Evolutionary conservation across 2,329 filamentous ascomycete genomes (phyloP).

Genomic region (Parastagonospora nodorum): DNA sequence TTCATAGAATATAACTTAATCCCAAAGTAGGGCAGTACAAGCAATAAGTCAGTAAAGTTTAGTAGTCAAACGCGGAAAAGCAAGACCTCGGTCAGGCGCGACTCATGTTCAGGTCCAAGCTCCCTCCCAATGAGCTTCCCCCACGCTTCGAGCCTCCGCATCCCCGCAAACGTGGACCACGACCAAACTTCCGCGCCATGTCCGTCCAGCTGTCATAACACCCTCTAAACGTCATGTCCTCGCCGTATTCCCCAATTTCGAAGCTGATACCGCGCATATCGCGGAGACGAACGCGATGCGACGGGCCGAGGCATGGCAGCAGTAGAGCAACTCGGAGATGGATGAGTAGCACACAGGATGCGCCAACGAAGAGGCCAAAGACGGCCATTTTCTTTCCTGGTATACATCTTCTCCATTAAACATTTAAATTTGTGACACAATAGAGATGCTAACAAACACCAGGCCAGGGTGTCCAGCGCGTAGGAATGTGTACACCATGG

Average conservation of each 20-base stretch:
- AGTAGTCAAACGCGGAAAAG: neutral
- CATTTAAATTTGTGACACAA: neutral
- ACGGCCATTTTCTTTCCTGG: constrained; percentile 49
- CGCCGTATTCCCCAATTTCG: constrained; percentile 11
- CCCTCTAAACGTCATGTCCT: constrained; percentile 21
- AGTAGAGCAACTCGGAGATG: constrained; percentile 22
- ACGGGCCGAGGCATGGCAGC: constrained; percentile 10
- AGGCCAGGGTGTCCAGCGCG: constrained; percentile 89
- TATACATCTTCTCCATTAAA: constrained; percentile 15
- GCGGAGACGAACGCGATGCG: constrained; percentile 25
- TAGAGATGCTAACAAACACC: constrained; percentile 15
- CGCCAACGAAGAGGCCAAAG: constrained; percentile 36
- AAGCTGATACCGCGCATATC: constrained; percentile 16
- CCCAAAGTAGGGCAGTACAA: too few relatives aligned
- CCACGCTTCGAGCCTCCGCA: neutral
- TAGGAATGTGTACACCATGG: constrained; percentile 88
- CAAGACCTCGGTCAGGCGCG: neutral
- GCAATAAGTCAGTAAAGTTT: too few relatives aligned
- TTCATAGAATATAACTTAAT: too few relatives aligned
- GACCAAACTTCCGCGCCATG: constrained; percentile 8
- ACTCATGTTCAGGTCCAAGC: neutral
- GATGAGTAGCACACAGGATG: constrained; percentile 35
- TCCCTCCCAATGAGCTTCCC: neutral
- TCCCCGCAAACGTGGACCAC: neutral
- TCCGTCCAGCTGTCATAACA: constrained; percentile 5